Percentiles rank a stretch among this genome's conserved stretches.
Conservation (phyloP, 73 alveolate genomes). For the Paramecium tetraurelia region DNA sequence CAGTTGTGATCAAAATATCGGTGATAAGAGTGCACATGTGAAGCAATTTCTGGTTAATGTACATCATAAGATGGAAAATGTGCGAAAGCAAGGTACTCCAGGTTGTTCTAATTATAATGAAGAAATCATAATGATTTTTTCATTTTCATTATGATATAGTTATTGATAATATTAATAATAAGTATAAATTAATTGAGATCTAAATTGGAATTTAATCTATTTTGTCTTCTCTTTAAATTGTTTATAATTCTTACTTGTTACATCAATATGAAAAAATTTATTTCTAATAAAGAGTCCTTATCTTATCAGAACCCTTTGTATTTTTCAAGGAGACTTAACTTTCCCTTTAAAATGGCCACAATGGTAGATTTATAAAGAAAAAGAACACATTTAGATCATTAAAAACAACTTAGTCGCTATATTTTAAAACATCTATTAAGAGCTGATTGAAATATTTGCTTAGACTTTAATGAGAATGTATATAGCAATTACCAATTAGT, state of each 20-base stretch:
- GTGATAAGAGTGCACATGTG: background rate
- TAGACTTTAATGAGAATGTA: background rate
- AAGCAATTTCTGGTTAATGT: background rate
- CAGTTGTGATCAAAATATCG: background rate
- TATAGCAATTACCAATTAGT: background rate
- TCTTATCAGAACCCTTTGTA: too few relatives aligned
- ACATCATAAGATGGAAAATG: background rate
- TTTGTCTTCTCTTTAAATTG: too few relatives aligned
- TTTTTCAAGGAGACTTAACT: too few relatives aligned
- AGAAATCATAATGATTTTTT: background rate
- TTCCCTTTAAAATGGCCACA: too few relatives aligned
- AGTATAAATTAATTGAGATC: background rate
- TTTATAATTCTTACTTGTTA: too few relatives aligned
- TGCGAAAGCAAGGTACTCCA: background rate
- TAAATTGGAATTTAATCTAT: background rate
- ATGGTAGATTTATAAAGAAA: too few relatives aligned
- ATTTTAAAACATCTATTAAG: background rate
- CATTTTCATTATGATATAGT: background rate
- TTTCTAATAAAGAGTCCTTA: too few relatives aligned
- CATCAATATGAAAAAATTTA: too few relatives aligned
- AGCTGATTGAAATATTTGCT: background rate
- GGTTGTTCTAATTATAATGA: background rate
- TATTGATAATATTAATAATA: background rate
- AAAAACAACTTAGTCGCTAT: too few relatives aligned
- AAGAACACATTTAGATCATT: too few relatives aligned